Percentiles rank a stretch among this genome's conserved stretches.
phyloP scores from a whole-genome alignment of 331 rosid genomes.

The Quercus tomentella region DNA sequence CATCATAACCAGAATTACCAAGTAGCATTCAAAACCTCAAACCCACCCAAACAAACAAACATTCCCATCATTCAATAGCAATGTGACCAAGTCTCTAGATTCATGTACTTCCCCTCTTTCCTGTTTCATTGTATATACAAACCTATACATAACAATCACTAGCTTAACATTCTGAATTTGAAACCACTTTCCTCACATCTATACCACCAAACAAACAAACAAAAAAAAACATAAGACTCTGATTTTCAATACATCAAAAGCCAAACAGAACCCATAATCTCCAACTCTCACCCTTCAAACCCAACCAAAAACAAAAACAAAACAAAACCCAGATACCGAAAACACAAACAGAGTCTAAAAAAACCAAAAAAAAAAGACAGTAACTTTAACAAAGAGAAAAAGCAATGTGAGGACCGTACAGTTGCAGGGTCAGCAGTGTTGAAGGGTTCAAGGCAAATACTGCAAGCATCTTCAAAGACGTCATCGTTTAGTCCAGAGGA shows the following conservation, averaged over 20 bases:
- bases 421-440: conserved; percentile 62
- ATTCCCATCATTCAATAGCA: background rate
- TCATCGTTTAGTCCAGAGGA: conserved; percentile 43
- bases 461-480: conserved; percentile 66
- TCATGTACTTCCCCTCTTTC: background rate
- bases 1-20: background rate
- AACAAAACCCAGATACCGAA: background rate
- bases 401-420: conserved; percentile 35
- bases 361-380: background rate
- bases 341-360: background rate
- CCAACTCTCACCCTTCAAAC: background rate
- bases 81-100: background rate
- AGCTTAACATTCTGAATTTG: background rate
- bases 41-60: background rate
- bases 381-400: background rate
- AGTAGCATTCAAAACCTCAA: background rate
- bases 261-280: background rate
- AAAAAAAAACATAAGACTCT: background rate
- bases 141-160: background rate
- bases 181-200: background rate
- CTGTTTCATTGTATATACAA: background rate
- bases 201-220: background rate
- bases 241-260: background rate
- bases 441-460: conserved; percentile 89
- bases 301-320: background rate